Percentiles rank a stretch among this genome's conserved stretches.
These are phyloP conservation scores for Piper betle DNA, from an alignment of 164 flowering plant species.

Conservation along the genomic window DNA sequence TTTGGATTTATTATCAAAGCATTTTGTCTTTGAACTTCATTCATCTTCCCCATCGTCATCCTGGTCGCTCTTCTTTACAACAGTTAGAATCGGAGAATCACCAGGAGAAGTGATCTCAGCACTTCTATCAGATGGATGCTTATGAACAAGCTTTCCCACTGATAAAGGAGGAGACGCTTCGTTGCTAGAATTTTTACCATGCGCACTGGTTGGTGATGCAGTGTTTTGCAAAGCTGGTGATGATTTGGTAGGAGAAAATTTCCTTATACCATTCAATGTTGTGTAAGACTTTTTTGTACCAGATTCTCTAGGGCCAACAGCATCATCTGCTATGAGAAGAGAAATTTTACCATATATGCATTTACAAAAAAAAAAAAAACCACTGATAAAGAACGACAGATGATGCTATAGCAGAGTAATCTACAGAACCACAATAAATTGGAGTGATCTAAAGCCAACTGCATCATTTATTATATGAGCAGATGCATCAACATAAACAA, in stretches of 20 bases:
- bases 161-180: slow-evolving; percentile 24
- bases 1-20: slow-evolving; percentile 12
- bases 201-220: slow-evolving; percentile 22
- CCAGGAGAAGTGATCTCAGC: slow-evolving; percentile 32
- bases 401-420: too few relatives aligned
- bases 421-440: too few relatives aligned
- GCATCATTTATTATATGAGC: too few relatives aligned
- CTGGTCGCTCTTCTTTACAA: slow-evolving; percentile 14
- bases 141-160: slow-evolving; percentile 30
- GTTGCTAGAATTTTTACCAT: slow-evolving; percentile 26
- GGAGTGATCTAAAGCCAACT: too few relatives aligned
- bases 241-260: slow-evolving; percentile 16
- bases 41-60: slow-evolving; percentile 4
- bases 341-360: neutral
- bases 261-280: slow-evolving; percentile 22
- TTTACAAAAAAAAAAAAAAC: neutral
- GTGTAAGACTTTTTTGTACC: slow-evolving; percentile 12
- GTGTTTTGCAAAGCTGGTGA: slow-evolving; percentile 30
- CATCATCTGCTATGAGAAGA: neutral
- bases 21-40: slow-evolving; percentile 14
- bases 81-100: slow-evolving; percentile 7
- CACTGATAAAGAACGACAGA: neutral
- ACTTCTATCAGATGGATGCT: slow-evolving; percentile 39
- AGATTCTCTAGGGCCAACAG: neutral
- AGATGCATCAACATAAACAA: too few relatives aligned